These are phyloP conservation scores for Corinectria fuckeliana DNA, from an alignment of 2,329 filamentous ascomycete genomes.

Conservation along the genomic window DNA sequence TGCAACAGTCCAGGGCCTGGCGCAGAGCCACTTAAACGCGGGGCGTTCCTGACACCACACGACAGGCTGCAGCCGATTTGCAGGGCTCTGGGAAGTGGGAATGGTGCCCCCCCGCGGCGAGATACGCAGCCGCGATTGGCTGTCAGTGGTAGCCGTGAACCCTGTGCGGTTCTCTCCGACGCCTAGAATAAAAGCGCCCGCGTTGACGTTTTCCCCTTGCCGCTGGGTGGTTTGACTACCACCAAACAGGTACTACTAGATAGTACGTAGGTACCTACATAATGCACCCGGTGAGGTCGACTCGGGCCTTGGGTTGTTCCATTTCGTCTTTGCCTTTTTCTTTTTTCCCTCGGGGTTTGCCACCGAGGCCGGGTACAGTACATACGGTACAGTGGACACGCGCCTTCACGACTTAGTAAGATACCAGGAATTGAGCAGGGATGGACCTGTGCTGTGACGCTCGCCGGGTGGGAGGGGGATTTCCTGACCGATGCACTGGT, in stretches of 20 bases:
- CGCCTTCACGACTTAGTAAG: neutral
- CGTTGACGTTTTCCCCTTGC: conserved; percentile 16
- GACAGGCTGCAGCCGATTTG: conserved; percentile 43
- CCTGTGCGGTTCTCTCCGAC: conserved; percentile 36
- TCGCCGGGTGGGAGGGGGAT: neutral
- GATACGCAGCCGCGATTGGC: conserved; percentile 31
- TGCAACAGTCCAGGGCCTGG: conserved; percentile 5
- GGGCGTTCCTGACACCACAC: conserved; percentile 46
- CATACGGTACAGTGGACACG: neutral
- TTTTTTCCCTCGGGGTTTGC: neutral
- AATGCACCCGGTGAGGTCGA: too few relatives aligned
- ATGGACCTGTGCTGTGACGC: neutral
- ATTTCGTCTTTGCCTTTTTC: neutral
- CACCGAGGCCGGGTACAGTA: neutral
- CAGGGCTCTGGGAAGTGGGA: conserved; percentile 39
- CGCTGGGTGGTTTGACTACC: neutral
- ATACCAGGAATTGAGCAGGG: neutral
- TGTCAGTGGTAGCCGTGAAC: conserved; percentile 19
- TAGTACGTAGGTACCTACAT: too few relatives aligned
- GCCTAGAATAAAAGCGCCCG: conserved; percentile 17
- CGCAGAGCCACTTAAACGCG: conserved; percentile 41
- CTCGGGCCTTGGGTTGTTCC: neutral
- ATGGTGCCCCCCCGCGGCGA: conserved; percentile 43
- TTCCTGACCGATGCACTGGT: neutral
- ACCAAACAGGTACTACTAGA: too few relatives aligned